phyloP scores from a whole-genome alignment of 495 filamentous ascomycete species.

The Aspergillus wentii region DNA sequence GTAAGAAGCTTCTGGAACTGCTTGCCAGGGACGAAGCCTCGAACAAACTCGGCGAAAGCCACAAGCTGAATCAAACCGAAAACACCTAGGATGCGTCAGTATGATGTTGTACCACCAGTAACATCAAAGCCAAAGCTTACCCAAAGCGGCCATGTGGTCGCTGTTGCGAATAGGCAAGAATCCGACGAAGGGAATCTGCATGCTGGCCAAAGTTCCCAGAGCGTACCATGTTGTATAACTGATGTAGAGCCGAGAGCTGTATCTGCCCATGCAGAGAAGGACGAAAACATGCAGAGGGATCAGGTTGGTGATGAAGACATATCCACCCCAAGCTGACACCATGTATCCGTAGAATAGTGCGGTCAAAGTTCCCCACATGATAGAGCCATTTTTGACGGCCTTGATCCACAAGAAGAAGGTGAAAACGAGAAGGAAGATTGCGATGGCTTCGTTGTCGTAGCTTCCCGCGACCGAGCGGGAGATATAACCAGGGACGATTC shows the following conservation, averaged over 20 bases:
- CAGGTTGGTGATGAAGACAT: slow-evolving; percentile 99
- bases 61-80: slow-evolving; percentile 95
- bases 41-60: slow-evolving; percentile 86
- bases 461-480: slow-evolving; percentile 95
- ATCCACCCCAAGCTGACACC: slow-evolving; percentile 99
- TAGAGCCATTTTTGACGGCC: slow-evolving; percentile 89
- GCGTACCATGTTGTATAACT: slow-evolving; percentile 98
- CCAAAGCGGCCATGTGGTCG: slow-evolving; percentile 97
- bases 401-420: slow-evolving; percentile 99
- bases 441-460: slow-evolving; percentile 99
- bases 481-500: slow-evolving; percentile 96
- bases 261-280: slow-evolving; percentile 93
- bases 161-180: slow-evolving; percentile 95
- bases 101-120: background rate
- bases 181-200: slow-evolving; percentile 99
- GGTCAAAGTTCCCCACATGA: slow-evolving; percentile 91
- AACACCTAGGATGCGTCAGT: slow-evolving; percentile 55
- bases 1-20: slow-evolving; percentile 88
- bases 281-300: slow-evolving; percentile 95
- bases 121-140: slow-evolving; percentile 41
- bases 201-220: slow-evolving; percentile 91
- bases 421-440: slow-evolving; percentile 96
- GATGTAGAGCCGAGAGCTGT: slow-evolving; percentile 89
- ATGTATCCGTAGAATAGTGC: slow-evolving; percentile 99
- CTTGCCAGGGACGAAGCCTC: slow-evolving; percentile 78